Base-by-base conservation (phyloP, 2,329 filamentous ascomycete genomes). In the Sclerotinia glacialis region DNA sequence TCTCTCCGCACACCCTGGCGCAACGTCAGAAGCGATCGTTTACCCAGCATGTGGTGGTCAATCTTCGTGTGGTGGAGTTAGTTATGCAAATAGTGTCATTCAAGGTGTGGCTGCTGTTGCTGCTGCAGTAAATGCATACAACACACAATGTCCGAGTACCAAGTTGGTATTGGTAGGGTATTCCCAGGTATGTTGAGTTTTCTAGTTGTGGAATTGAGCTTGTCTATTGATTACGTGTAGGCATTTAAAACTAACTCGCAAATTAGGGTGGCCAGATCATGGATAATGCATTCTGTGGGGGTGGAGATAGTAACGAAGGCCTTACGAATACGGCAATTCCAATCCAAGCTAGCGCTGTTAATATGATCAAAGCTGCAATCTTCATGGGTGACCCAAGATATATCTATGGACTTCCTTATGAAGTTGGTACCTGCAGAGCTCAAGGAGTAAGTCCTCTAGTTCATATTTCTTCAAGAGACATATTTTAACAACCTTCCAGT, bases 31-130 rank as follows among this genome's bases (percentile, higher is more conserved):
- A 69, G 81, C 84, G 23, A 85, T 87, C 69, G 73, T 68, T 49
- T 86, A 87, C 71, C 84, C 88, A 47, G 88, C 88, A 2, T 88
- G 86, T 52, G 87, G 87, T 66, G 87, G 87, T 6, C 82, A 86
- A 71, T 72, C 79, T 0, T 80, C 78, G 0, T 89, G 87, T 71
- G 86, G 86, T 18, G 80, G 83, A n/a, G 77, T 83, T 34, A 82
- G 80, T 72, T 90, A 90, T 71, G 84, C 81, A 1, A 82, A 81
- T 71, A 89, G 86, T 9, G 85, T 83, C 0, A 74, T 78, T 5
- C 80, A 85, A 66, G 87, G 87, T 49, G 86, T 85, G 5, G 73
- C 78, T 9, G 86, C 86, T 14, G 86, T 87, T 5, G 82, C 85
- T 2, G 82, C 77, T 47, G 85, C 84, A 9, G 85, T 89, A 2